phyloP scores from a whole-genome alignment of 1,284 basidiomycete genomes.

The Cystodermella granulosa region DNA sequence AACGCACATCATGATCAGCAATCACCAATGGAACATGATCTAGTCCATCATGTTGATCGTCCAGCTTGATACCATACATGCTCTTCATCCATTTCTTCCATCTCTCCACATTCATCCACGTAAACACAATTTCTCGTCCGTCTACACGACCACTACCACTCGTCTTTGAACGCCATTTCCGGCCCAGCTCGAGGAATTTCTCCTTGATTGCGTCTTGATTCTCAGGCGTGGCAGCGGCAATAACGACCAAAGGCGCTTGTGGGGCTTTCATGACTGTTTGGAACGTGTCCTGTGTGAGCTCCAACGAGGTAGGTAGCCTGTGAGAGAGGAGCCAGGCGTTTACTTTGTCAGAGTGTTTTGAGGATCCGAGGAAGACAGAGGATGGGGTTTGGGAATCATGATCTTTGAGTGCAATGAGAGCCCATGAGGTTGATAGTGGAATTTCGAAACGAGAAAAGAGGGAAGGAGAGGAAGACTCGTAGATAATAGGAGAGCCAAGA shows the following conservation, averaged over 20 bases:
- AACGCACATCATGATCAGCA: slow-evolving; percentile 71
- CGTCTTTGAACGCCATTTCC: slow-evolving; percentile 58
- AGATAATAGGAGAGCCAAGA: slow-evolving; percentile 67
- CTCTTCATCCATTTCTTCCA: slow-evolving; percentile 85
- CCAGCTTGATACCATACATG: slow-evolving; percentile 70
- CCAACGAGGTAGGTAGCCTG: slow-evolving; percentile 63
- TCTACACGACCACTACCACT: slow-evolving; percentile 34
- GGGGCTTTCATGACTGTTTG: slow-evolving; percentile 77
- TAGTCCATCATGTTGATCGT: slow-evolving; percentile 22
- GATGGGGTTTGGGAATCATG: slow-evolving; percentile 45
- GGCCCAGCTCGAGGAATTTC: slow-evolving; percentile 52
- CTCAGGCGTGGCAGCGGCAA: slow-evolving; percentile 50
- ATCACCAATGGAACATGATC: slow-evolving; percentile 63
- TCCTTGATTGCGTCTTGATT: slow-evolving; percentile 43
- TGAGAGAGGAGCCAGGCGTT: slow-evolving; percentile 58
- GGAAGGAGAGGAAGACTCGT: slow-evolving; percentile 47
- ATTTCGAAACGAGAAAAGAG: slow-evolving; percentile 54
- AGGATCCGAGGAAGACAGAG: slow-evolving; percentile 34
- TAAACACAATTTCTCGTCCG: slow-evolving; percentile 70
- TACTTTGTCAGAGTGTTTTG: slow-evolving; percentile 28
- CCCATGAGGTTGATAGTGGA: slow-evolving; percentile 47
- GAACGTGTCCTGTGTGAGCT: slow-evolving; percentile 73
- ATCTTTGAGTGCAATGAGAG: slow-evolving; percentile 74
- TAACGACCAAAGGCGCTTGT: slow-evolving; percentile 68
- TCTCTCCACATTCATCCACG: slow-evolving; percentile 75